Evolutionary conservation across 805 yeast genomes (phyloP).

Genomic region (Nakazawaea ishiwadae): DNA sequence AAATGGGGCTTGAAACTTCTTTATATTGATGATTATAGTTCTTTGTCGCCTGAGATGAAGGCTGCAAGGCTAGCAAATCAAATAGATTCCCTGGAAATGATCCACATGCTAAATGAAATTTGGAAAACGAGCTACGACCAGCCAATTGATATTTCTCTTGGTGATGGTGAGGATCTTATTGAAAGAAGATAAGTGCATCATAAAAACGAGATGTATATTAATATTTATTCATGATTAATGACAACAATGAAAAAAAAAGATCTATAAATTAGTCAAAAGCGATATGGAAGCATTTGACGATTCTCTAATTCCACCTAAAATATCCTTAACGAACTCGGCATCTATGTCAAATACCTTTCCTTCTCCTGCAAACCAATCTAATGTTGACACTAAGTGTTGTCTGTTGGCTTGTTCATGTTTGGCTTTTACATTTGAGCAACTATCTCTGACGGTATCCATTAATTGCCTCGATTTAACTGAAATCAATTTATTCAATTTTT

Average conservation of each 20-base stretch:
- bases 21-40: background rate
- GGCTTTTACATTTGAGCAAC: conserved; percentile 17
- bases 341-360: conserved; percentile 19
- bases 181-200: background rate
- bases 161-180: too few relatives aligned
- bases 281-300: conserved; percentile 2
- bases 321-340: conserved; percentile 10
- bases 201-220: too few relatives aligned
- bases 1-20: background rate
- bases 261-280: background rate
- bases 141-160: background rate
- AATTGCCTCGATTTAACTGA: conserved; percentile 4
- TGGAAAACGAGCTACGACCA: conserved; percentile 5
- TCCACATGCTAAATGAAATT: conserved; percentile 4
- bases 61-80: background rate
- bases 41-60: background rate
- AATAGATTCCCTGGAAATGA: background rate
- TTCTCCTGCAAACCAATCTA: conserved; percentile 18
- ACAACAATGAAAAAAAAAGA: background rate
- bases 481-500: background rate
- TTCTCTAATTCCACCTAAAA: conserved; percentile 14
- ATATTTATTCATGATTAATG: background rate
- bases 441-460: conserved; percentile 15
- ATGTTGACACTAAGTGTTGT: too few relatives aligned
- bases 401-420: too few relatives aligned